phyloP scores from a whole-genome alignment of 176 grass and related monocot species.

The Poa annua region DNA sequence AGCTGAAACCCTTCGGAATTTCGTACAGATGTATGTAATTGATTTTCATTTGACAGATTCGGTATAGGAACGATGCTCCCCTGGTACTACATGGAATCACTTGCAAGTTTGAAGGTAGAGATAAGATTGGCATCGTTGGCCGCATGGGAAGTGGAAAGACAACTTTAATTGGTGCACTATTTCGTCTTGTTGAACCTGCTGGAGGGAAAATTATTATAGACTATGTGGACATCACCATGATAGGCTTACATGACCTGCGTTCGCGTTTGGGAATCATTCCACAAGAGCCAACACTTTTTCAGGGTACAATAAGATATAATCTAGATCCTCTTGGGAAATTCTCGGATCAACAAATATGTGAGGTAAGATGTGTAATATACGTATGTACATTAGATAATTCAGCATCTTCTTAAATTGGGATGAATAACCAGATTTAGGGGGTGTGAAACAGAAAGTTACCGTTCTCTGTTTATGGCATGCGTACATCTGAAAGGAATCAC shows the following conservation, averaged over 20 bases:
- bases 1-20: background rate
- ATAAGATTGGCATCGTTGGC: constrained; percentile 92
- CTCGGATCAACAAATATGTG: constrained; percentile 80
- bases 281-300: constrained; percentile 93
- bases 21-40: constrained; percentile 16
- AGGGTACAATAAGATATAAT: constrained; percentile 86
- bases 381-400: background rate
- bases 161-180: constrained; percentile 84
- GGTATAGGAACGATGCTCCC: constrained; percentile 73
- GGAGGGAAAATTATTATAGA: constrained; percentile 84
- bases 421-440: constrained; percentile 1
- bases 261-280: constrained; percentile 93
- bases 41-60: constrained; percentile 69
- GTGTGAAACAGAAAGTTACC: background rate
- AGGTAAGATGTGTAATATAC: constrained; percentile 52
- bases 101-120: constrained; percentile 80
- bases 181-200: constrained; percentile 93
- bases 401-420: background rate
- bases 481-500: background rate
- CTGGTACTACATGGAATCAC: constrained; percentile 77
- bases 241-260: constrained; percentile 90
- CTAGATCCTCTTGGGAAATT: constrained; percentile 72
- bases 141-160: constrained; percentile 95
- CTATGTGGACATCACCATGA: constrained; percentile 56
- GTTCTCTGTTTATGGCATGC: constrained; percentile 23